Evolutionary conservation across 345 rosid species (phyloP), one percentile per base, ranked within the genome.

Genomic region (Camelina sativa): DNA sequence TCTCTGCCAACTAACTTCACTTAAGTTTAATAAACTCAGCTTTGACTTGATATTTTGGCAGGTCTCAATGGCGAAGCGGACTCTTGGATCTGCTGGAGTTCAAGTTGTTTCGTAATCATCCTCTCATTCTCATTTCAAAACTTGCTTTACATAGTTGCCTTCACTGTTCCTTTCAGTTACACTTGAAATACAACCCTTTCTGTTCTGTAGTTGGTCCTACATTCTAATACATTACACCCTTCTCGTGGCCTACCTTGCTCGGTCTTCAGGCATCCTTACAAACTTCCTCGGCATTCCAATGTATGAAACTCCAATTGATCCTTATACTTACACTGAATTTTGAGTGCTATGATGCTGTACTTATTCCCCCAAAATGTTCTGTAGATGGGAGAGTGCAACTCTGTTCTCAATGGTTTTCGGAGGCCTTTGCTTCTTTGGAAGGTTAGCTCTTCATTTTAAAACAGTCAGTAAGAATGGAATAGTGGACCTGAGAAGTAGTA

Each of bases 31-130:
- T n/a, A 65, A 65, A 11, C 54, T 63, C 19, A 55, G 19, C 23
- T 65, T 65, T 71, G 25, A 52, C 56, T 25, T 51, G 7, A 37
- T 74, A 7, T 63, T 48, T 37, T 23, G 16, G 8, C 79, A 93
- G 97, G 98, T 94, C 23, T 94, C 98, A 34, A 91, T 94, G 98
- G 98, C 98, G 57, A 81, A 51, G 85, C 84, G 91, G 79, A 94
- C 98, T 72, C 85, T 94, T 58, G 97, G 98, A 22, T 71, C 79
- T 35, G 80, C 83, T 66, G 97, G 97, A 77, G 96, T 94, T 76
- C 98, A 94, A 82, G 72, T 91, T 81, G 89, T 89, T 51, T 83
- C 96, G 98, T 94, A 86, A 69, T 82, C 47, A 58, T 32, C 67
- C 63, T 40, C 73, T 70, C 54, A 13, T 68, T 34, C 55, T 73